These are phyloP conservation scores for Cyberlindnera americana DNA, from an alignment of 805 yeast species.

Conservation along the genomic window DNA sequence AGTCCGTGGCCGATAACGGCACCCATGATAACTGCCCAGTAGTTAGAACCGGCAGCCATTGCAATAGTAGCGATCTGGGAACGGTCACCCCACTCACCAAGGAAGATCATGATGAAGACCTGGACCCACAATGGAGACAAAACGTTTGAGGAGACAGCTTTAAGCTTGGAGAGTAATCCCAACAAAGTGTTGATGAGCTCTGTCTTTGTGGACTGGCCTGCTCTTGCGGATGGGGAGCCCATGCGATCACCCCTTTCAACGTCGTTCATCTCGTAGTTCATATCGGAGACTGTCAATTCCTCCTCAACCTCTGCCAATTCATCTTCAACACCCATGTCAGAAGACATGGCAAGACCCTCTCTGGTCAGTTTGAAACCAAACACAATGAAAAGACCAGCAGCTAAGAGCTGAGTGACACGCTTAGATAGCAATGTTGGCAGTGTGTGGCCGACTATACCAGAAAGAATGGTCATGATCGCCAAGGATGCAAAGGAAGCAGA, in stretches of 20 bases:
- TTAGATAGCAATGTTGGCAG: constrained; percentile 81
- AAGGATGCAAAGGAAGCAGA: constrained; percentile 82
- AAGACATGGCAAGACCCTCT: constrained; percentile 83
- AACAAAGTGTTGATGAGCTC: constrained; percentile 1
- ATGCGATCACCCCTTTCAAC: constrained; percentile 48
- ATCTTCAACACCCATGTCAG: constrained; percentile 84
- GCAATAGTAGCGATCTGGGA: constrained; percentile 98
- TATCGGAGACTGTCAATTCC: constrained; percentile 67
- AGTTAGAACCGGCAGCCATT: constrained; percentile 95
- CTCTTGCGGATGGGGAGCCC: neutral
- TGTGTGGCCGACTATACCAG: constrained; percentile 90
- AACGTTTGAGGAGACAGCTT: constrained; percentile 29
- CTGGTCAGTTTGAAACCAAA: constrained; percentile 72
- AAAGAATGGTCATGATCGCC: constrained; percentile 84
- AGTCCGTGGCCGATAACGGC: constrained; percentile 85
- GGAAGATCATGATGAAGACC: constrained; percentile 90
- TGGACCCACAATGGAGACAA: constrained; percentile 91
- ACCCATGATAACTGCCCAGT: constrained; percentile 85
- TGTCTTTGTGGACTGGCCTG: constrained; percentile 6
- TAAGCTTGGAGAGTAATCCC: constrained; percentile 14
- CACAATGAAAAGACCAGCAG: constrained; percentile 74
- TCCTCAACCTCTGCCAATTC: constrained; percentile 97
- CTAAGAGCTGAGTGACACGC: constrained; percentile 73
- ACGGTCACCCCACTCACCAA: constrained; percentile 99
- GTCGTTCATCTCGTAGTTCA: constrained; percentile 46